Percentiles rank a stretch among this genome's conserved stretches.
Evolutionary conservation across 495 filamentous ascomycete species (phyloP).

Genomic region (Trichoderma reesei): DNA sequence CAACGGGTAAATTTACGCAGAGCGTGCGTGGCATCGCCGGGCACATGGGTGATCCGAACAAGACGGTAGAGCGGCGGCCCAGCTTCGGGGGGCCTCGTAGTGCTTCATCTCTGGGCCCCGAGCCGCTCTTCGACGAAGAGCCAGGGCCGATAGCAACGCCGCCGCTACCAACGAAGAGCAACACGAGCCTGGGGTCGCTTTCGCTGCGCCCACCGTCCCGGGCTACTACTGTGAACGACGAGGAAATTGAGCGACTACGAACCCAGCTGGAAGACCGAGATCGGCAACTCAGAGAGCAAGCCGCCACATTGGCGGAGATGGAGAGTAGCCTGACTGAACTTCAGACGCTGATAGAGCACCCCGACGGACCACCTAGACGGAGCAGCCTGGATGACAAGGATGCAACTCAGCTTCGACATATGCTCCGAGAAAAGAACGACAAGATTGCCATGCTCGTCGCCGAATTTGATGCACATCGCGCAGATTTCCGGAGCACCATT

Average conservation of each 20-base stretch:
- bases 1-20: conserved; percentile 56
- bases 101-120: conserved; percentile 40
- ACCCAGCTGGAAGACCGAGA: conserved; percentile 75
- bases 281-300: conserved; percentile 77
- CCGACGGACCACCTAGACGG: conserved; percentile 28
- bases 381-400: conserved; percentile 70
- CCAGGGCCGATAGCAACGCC: conserved; percentile 46
- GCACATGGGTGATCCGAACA: conserved; percentile 42
- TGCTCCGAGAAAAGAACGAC: conserved; percentile 92
- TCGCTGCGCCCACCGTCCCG: conserved; percentile 42
- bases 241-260: conserved; percentile 57
- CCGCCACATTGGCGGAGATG: conserved; percentile 72
- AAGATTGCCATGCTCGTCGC: conserved; percentile 84
- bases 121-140: conserved; percentile 42
- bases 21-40: conserved; percentile 46
- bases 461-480: conserved; percentile 91
- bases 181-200: conserved; percentile 37
- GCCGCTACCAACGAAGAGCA: conserved; percentile 33
- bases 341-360: conserved; percentile 54
- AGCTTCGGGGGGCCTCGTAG: conserved; percentile 46
- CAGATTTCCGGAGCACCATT: conserved; percentile 93
- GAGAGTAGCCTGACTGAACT: conserved; percentile 67
- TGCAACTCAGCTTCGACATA: conserved; percentile 60
- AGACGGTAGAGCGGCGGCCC: conserved; percentile 38
- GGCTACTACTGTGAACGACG: conserved; percentile 38